phyloP scores from a whole-genome alignment of 768 basidiomycete species.

The Mycena capillaripes region DNA sequence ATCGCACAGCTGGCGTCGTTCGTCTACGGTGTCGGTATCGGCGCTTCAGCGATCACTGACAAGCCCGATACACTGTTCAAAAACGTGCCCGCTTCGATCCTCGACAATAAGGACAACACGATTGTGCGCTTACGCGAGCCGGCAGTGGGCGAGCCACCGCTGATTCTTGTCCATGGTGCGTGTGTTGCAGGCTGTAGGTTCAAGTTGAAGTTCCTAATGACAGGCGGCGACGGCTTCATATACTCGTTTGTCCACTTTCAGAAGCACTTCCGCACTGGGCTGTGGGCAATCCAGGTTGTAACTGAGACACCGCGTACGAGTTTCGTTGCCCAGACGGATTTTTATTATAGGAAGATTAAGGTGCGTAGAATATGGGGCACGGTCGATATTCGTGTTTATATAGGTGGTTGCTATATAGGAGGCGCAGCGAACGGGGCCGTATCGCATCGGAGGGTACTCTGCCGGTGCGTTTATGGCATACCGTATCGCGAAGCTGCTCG shows the following conservation, averaged over 20 bases:
- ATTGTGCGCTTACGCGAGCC: constrained; percentile 13
- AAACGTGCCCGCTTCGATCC: constrained; percentile 3
- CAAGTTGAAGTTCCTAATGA: background rate
- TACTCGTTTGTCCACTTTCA: constrained; percentile 3
- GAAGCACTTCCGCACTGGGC: constrained; percentile 10
- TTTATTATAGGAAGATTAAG: constrained; percentile 10
- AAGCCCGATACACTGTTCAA: background rate
- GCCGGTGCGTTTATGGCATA: constrained; percentile 4
- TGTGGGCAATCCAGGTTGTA: constrained; percentile 12
- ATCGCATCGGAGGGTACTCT: constrained; percentile 15
- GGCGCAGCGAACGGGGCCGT: constrained; percentile 5
- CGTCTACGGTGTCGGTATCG: background rate
- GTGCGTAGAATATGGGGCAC: constrained; percentile 1
- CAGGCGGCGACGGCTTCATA: background rate
- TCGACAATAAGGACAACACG: constrained; percentile 10
- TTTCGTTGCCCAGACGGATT: constrained; percentile 13
- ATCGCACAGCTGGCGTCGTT: constrained; percentile 8
- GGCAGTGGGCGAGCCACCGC: constrained; percentile 12
- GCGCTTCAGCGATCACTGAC: background rate
- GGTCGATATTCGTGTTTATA: background rate
- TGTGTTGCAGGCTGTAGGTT: background rate
- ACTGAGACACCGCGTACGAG: constrained; percentile 7
- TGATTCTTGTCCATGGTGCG: constrained; percentile 22
- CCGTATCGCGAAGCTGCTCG: constrained; percentile 13
- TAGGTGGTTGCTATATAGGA: background rate